Evolutionary conservation across 345 rosid species (phyloP), one percentile per base, ranked within the genome.

Genomic region (Nasturtium officinale): DNA sequence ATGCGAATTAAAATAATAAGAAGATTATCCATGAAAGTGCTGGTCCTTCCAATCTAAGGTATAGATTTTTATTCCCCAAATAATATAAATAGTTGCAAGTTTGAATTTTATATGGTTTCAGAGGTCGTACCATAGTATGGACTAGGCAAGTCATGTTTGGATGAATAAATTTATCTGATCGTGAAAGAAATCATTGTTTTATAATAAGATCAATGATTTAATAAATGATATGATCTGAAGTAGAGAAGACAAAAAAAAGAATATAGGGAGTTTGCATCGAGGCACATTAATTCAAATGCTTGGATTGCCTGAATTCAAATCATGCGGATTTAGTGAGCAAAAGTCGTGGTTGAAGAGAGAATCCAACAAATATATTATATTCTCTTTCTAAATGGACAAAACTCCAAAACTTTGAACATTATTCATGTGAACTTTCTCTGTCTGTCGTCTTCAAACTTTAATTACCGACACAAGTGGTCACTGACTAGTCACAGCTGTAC

Each of bases 311-410:
- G 29, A 65, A 67, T 50, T 40, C 46, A 75, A 48, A 61, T 53
- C 70, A 76, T 76, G 79, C 74, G 79, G 79, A 53, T 75, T 75
- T 75, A 76, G 74, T 68, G 79, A 75, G n/a, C 69, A 7, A 40
- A 21, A 75, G 43, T 54, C 51, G 13, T 61, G 16, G 62, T 58
- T 61, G 35, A 52, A 61, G 50, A 68, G 35, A 59, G 61, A 58
- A 28, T 59, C 50, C 65, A 45, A 73, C 3, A 23, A 25, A 33
- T 65, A 2, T 58, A 10, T 17, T 21, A 21, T 6, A 1, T 28
- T 12, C 21, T 12, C 21, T 69, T 1, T 29, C 48, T 26, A 57
- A 69, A 20, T 21, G 12, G 47, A 50, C 42, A 53, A 54, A 69
- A 15, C 5, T 76, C 75, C 75, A 69, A 68, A 67, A 53, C 3